These are phyloP conservation scores for Emericellopsis atlantica DNA, from an alignment of 2,329 filamentous ascomycete genomes.

Conservation along the genomic window DNA sequence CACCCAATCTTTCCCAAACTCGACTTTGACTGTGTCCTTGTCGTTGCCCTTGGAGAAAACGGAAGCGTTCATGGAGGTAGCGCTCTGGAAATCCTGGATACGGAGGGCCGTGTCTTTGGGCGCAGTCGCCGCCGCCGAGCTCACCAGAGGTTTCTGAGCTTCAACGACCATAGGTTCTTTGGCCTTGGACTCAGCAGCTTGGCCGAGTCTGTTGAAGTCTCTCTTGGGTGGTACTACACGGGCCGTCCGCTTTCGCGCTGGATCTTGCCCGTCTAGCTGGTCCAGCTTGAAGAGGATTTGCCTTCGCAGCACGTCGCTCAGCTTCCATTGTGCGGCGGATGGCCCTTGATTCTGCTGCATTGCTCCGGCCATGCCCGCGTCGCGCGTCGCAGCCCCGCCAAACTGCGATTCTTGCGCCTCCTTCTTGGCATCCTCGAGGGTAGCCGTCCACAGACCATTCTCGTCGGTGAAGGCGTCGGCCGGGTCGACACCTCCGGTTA, in stretches of 20 bases:
- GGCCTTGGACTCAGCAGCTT: background rate
- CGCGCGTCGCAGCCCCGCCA: constrained; percentile 8
- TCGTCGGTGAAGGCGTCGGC: constrained; percentile 20
- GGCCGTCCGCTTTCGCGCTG: constrained; percentile 31
- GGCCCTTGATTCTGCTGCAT: background rate
- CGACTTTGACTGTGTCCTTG: constrained; percentile 24
- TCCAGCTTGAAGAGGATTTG: constrained; percentile 33
- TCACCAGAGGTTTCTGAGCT: constrained; percentile 3
- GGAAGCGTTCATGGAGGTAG: constrained; percentile 20
- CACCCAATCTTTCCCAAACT: constrained; percentile 15
- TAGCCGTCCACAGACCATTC: constrained; percentile 33
- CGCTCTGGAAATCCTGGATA: constrained; percentile 23
- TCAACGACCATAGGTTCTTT: background rate
- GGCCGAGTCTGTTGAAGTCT: constrained; percentile 9
- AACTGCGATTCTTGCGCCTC: constrained; percentile 16
- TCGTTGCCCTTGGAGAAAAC: constrained; percentile 29
- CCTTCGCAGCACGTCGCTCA: constrained; percentile 30
- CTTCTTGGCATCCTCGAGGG: constrained; percentile 13
- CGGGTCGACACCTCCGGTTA: constrained; percentile 18
- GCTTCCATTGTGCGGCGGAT: constrained; percentile 17
- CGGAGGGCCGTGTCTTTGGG: constrained; percentile 4
- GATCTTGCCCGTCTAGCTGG: constrained; percentile 27
- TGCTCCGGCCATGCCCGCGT: constrained; percentile 1
- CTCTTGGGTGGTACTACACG: constrained; percentile 16
- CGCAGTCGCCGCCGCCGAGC: background rate